Base-by-base conservation (phyloP, 2,329 filamentous ascomycete genomes). In the Didymosphaeria variabile region DNA sequence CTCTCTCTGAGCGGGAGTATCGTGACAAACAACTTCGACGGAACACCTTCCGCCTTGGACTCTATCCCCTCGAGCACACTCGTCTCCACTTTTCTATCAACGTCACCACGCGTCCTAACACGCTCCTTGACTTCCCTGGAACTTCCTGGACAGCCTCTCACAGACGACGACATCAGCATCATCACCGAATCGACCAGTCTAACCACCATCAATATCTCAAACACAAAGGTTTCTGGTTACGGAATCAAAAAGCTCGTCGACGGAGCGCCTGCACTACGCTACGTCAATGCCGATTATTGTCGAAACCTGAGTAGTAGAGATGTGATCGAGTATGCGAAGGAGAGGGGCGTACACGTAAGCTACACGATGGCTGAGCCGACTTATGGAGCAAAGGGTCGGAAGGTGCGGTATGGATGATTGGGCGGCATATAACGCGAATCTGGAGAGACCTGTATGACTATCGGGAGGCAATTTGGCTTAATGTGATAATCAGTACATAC, bases 201-300 rank as follows among this genome's bases (percentile, higher is more conserved):
- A 19, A 63, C 40, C 42, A 62, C 53, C 0, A 61, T 83, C 17
- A 70, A 82, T 57, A 45, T 83, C 0, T 76, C 74, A 0, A 63
- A 66, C 0, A 79, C 78, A 1, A 63, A 66, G 6, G 74, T 83
- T 40, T 81, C 79, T 0, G 81, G 81, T 7, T 78, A 77, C 0
- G 71, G 75, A 2, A 73, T 83, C 34, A 80, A 79, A 61, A 73
- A 72, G 59, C 64, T 81, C 17, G 71, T 76, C 0, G 72, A 77
- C 31, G 60, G 57, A 9, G 44, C 76, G 12, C 65, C 65, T 0
- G 61, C 63, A 10, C 61, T 82, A 5, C 67, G 66, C 45, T 62
- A 60, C 12, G 64, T 82, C 19, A 70, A 68, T 2, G 65, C 79
- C 19, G 70, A 80, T 47, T 61, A 77, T 9, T 82, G 80, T 51